These are phyloP conservation scores for Porphyridium purpureum DNA, from an alignment of 23 red algal genomes.

Conservation along the genomic window DNA sequence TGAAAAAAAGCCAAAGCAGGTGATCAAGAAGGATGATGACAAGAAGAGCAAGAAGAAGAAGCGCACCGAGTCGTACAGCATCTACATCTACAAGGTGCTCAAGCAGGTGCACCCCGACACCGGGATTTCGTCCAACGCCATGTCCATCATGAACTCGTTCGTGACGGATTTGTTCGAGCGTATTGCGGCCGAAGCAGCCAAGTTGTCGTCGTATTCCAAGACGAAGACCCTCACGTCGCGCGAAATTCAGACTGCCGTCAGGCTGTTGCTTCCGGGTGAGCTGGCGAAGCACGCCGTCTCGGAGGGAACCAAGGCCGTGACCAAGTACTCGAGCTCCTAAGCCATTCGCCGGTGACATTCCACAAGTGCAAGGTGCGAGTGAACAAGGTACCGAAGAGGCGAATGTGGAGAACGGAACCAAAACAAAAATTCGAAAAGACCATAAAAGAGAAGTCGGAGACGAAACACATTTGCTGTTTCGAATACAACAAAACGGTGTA, in stretches of 20 bases:
- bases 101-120: slow-evolving; percentile 99
- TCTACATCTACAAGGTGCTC: slow-evolving; percentile 99
- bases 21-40: slow-evolving; percentile 15
- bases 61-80: slow-evolving; percentile 86
- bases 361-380: no score
- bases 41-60: slow-evolving; percentile 80
- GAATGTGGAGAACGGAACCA: no score
- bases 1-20: slow-evolving; percentile 70
- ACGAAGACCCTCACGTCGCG: slow-evolving; percentile 97
- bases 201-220: slow-evolving; percentile 89
- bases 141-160: slow-evolving; percentile 99
- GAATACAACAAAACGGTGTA: no score
- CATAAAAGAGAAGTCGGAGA: no score
- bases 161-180: slow-evolving; percentile 96
- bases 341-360: no score
- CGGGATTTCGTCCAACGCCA: slow-evolving; percentile 97
- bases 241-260: slow-evolving; percentile 96
- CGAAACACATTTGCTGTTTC: no score
- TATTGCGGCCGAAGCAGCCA: slow-evolving; percentile 80
- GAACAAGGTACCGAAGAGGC: no score
- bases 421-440: no score
- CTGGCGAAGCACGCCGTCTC: slow-evolving; percentile 97
- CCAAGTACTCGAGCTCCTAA: no score
- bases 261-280: slow-evolving; percentile 92
- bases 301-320: slow-evolving; percentile 98